Evolutionary conservation across 768 basidiomycete genomes (phyloP).

Genomic region (Xanthoconium stramineum): DNA sequence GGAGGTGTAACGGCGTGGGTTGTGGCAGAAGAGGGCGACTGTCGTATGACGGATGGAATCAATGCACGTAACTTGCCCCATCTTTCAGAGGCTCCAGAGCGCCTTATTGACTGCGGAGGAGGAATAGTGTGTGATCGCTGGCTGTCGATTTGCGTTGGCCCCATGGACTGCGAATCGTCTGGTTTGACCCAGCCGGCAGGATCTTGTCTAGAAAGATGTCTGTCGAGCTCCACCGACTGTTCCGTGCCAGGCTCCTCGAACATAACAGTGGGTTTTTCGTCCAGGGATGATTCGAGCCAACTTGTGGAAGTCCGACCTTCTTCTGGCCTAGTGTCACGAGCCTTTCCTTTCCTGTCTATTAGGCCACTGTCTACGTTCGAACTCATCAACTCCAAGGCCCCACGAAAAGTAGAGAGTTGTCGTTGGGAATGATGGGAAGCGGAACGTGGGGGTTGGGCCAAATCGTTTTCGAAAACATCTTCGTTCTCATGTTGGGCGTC

Average conservation of each 20-base stretch:
- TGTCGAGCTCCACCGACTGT: slow-evolving; percentile 25
- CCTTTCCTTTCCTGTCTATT: slow-evolving; percentile 54
- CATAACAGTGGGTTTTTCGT: slow-evolving; percentile 39
- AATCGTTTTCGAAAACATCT: slow-evolving; percentile 28
- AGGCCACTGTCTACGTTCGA: slow-evolving; percentile 33
- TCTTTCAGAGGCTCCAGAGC: slow-evolving; percentile 33
- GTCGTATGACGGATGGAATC: slow-evolving; percentile 50
- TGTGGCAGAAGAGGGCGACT: slow-evolving; percentile 34
- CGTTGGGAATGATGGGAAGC: slow-evolving; percentile 29
- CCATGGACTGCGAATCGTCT: slow-evolving; percentile 3
- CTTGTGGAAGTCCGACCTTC: slow-evolving; percentile 53
- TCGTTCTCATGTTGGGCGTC: slow-evolving; percentile 28
- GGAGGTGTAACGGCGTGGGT: slow-evolving; percentile 47
- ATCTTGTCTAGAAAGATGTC: slow-evolving; percentile 12
- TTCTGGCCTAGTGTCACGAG: slow-evolving; percentile 46
- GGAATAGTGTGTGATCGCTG: slow-evolving; percentile 29
- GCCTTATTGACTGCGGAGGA: slow-evolving; percentile 19
- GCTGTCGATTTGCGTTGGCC: slow-evolving; percentile 4
- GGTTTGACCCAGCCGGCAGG: slow-evolving; percentile 1
- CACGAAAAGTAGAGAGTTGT: slow-evolving; percentile 52
- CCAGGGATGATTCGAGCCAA: slow-evolving; percentile 53
- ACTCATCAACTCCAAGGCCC: slow-evolving; percentile 51
- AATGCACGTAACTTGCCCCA: slow-evolving; percentile 69
- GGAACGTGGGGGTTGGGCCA: slow-evolving; percentile 32
- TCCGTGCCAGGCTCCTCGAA: slow-evolving; percentile 24